These are phyloP conservation scores for Leishmania lainsoni DNA, from an alignment of 208 protist species.

Conservation along the genomic window DNA sequence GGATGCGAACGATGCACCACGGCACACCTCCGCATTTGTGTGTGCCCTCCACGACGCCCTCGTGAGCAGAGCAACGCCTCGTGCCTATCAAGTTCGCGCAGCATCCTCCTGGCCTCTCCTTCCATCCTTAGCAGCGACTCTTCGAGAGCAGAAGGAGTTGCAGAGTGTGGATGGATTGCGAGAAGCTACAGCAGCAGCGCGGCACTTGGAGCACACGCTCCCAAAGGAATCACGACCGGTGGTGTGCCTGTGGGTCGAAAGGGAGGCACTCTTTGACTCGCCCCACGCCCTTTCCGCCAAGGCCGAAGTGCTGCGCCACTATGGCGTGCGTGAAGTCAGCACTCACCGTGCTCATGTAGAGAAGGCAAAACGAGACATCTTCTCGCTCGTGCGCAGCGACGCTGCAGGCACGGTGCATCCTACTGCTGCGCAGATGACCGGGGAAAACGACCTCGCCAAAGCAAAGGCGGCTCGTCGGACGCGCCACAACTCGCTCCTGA, in stretches of 20 bases:
- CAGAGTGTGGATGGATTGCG: conserved; percentile 16
- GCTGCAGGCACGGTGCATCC: neutral
- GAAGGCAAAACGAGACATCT: conserved; percentile 39
- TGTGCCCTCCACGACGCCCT: conserved; percentile 12
- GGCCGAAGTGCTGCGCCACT: conserved; percentile 18
- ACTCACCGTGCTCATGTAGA: conserved; percentile 24
- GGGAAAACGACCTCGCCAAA: conserved; percentile 9
- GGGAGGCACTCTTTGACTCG: conserved; percentile 2
- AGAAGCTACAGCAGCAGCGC: conserved; percentile 24
- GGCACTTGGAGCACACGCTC: conserved; percentile 18
- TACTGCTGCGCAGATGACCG: neutral
- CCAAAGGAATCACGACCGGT: conserved; percentile 14
- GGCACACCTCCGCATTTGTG: neutral
- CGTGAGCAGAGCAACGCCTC: neutral
- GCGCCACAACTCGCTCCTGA: conserved; percentile 23
- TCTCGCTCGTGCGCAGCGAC: conserved; percentile 20
- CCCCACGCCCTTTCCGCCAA: neutral
- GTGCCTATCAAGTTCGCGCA: neutral
- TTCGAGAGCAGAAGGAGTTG: neutral
- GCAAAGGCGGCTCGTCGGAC: conserved; percentile 9
- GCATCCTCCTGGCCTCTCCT: conserved; percentile 23
- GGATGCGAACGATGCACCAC: neutral
- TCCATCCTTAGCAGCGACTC: conserved; percentile 5
- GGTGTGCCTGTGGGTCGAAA: conserved; percentile 32
- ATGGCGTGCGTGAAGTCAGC: conserved; percentile 28